Evolutionary conservation across 2,329 filamentous ascomycete species (phyloP), one percentile per base, ranked within the genome.

Genomic region (Myriosclerotinia curreyana): DNA sequence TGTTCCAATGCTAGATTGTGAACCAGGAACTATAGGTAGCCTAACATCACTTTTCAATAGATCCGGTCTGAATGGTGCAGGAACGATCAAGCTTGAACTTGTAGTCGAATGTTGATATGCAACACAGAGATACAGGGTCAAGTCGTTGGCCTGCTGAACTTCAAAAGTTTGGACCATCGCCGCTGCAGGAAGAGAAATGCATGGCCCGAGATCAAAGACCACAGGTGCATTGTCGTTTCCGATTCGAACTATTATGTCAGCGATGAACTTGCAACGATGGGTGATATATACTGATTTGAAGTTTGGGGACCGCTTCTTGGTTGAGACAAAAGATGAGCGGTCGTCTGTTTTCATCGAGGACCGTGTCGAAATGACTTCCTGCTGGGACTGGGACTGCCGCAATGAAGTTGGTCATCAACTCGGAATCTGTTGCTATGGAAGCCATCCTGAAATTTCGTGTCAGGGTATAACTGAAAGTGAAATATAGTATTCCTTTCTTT

Each of bases 321-420:
- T 25, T 25, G 22, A 50, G 25, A 50, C 22, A 50, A 50, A 50
- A 25, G 48, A 50, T 1, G 22, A 50, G n/a, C 22, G 48, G 48
- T 25, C 25, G 48, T 25, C 48, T 50, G 25, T 50, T 50, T 31
- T 50, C 48, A 17, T 50, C 48, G 25, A 50, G 48, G 25, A 50
- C 22, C n/a, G 48, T 50, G 22, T 25, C 48, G 25, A 50, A 50
- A 50, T 50, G 48, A 50, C 48, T 50, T 50, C 48, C 48, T 50
- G 48, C 48, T 50, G 48, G 48, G 25, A 50, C 48, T 31, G 48
- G 25, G 14, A 25, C 25, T 25, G 48, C 48, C 25, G 48, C n/a
- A 25, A 50, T 31, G 25, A 25, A 50, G 22, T 50, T 50, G 22
- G 48, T 50, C 48, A 50, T 50, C 48, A 50, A 50, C 48, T 50